phyloP scores from a whole-genome alignment of 768 basidiomycete species.

The Erythrobasidium yunnanense region DNA sequence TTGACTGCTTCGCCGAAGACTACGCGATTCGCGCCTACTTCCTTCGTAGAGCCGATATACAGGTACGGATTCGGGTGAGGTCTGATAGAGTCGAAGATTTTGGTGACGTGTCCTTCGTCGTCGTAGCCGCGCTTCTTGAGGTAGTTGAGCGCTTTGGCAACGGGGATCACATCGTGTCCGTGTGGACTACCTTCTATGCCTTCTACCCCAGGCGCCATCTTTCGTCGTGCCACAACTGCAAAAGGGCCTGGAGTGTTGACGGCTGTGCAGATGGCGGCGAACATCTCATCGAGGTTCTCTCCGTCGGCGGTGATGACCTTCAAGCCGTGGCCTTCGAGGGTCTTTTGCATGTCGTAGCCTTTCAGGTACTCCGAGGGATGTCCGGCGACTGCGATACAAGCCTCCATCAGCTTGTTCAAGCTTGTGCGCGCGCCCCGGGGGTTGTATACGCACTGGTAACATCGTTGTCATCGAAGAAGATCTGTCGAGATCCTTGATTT shows the following conservation, averaged over 20 bases:
- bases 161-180: constrained; percentile 52
- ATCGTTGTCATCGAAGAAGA: constrained; percentile 80
- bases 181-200: constrained; percentile 57
- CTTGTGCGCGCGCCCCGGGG: background rate
- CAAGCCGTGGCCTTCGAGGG: constrained; percentile 69
- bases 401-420: background rate
- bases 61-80: constrained; percentile 51
- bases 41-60: constrained; percentile 61
- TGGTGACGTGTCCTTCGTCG: constrained; percentile 42
- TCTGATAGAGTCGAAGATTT: constrained; percentile 58
- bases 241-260: constrained; percentile 62
- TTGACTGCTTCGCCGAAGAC: constrained; percentile 78
- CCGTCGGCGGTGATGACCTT: constrained; percentile 63
- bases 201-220: constrained; percentile 43
- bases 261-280: constrained; percentile 53
- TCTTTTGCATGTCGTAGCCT: constrained; percentile 61
- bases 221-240: constrained; percentile 43
- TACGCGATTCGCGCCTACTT: constrained; percentile 67
- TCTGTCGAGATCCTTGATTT: constrained; percentile 27
- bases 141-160: constrained; percentile 68
- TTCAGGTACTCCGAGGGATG: constrained; percentile 77
- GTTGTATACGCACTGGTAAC: constrained; percentile 59
- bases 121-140: constrained; percentile 55
- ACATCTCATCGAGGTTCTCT: constrained; percentile 68
- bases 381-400: constrained; percentile 43